phyloP scores from a whole-genome alignment of 1,284 basidiomycete genomes.

The Fomitiporia mediterranea region DNA sequence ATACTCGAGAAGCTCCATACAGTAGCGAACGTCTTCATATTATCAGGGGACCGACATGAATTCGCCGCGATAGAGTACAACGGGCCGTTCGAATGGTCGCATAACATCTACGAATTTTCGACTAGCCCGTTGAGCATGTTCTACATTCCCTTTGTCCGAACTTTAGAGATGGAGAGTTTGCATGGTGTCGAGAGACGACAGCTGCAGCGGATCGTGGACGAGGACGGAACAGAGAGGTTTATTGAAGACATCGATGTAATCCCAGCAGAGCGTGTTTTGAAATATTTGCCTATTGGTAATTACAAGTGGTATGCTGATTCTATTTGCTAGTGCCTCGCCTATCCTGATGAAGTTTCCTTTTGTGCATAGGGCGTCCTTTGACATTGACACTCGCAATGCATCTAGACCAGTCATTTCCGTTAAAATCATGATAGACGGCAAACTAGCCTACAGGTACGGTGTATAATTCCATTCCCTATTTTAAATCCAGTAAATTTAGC shows the following conservation, averaged over 20 bases:
- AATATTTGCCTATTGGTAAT: slow-evolving; percentile 61
- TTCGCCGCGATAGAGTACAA: slow-evolving; percentile 70
- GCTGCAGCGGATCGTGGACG: slow-evolving; percentile 21
- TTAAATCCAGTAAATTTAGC: background rate
- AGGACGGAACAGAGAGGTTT: slow-evolving; percentile 25
- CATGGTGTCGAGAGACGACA: slow-evolving; percentile 34
- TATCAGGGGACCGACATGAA: slow-evolving; percentile 75
- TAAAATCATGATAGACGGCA: slow-evolving; percentile 64
- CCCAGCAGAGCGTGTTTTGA: slow-evolving; percentile 59
- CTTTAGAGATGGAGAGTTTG: slow-evolving; percentile 42
- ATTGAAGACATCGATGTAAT: slow-evolving; percentile 30
- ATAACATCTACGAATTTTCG: slow-evolving; percentile 47
- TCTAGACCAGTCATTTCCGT: slow-evolving; percentile 51
- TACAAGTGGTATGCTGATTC: slow-evolving; percentile 56
- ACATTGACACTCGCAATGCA: slow-evolving; percentile 64
- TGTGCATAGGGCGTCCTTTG: slow-evolving; percentile 55
- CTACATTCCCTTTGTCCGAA: slow-evolving; percentile 58
- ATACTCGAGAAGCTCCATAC: slow-evolving; percentile 56
- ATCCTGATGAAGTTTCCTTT: background rate
- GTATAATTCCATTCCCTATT: slow-evolving; percentile 26
- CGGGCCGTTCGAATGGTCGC: slow-evolving; percentile 36
- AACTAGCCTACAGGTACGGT: slow-evolving; percentile 52
- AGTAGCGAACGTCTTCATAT: slow-evolving; percentile 68
- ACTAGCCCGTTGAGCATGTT: slow-evolving; percentile 73
- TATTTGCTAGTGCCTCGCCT: too few relatives aligned